Evolutionary conservation across 2,329 filamentous ascomycete species (phyloP).

Genomic region (Arthrobotrys sinensis): DNA sequence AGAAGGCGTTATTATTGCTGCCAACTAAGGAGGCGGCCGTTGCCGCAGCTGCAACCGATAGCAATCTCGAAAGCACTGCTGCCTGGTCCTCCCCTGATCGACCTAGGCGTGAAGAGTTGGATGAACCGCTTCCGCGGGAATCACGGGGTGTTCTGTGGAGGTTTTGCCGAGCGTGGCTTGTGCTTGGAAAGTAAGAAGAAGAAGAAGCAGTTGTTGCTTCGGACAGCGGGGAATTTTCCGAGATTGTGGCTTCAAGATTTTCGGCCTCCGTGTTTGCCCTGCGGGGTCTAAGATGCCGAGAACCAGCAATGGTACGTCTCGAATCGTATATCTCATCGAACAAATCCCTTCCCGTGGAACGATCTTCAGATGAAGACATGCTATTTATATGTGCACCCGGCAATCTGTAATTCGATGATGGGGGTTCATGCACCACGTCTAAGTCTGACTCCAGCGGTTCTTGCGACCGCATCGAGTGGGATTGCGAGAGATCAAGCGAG

Average conservation of each 20-base stretch:
- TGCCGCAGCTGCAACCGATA: constrained; percentile 65
- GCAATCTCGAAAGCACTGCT: constrained; percentile 64
- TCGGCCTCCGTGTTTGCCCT: constrained; percentile 18
- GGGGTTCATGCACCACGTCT: constrained; percentile 14
- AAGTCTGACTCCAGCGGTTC: background rate
- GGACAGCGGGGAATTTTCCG: constrained; percentile 8
- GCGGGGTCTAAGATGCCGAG: constrained; percentile 23
- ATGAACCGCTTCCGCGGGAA: constrained; percentile 29
- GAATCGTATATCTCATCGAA: constrained; percentile 23
- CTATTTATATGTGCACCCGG: background rate
- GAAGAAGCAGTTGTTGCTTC: background rate
- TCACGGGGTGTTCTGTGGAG: constrained; percentile 21
- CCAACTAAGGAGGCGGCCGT: constrained; percentile 65
- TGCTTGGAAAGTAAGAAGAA: background rate
- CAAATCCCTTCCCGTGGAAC: constrained; percentile 1
- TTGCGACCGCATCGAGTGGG: background rate
- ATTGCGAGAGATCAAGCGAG: constrained; percentile 40
- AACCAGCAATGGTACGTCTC: constrained; percentile 4
- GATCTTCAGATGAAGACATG: background rate
- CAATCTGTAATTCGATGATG: background rate
- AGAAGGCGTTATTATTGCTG: constrained; percentile 64
- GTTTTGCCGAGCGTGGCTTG: constrained; percentile 16
- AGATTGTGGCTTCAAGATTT: background rate
- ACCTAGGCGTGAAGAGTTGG: constrained; percentile 26
- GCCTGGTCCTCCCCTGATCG: constrained; percentile 65